Evolutionary conservation across 2,329 filamentous ascomycete genomes (phyloP).

Genomic region (Xylariaceae sp.): DNA sequence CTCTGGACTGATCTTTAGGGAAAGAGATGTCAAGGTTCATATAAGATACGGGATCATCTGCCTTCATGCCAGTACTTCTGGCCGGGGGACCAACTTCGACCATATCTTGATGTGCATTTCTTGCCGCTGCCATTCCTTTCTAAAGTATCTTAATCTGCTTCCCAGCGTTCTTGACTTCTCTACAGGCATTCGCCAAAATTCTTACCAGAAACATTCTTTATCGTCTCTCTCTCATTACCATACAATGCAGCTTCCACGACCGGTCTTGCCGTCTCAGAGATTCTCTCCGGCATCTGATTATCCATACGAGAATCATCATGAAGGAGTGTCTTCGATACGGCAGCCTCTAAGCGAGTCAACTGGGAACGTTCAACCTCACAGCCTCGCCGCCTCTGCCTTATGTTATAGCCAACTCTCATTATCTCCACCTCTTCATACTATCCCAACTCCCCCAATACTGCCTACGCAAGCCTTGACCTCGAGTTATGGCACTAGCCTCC

Average conservation of each 20-base stretch:
- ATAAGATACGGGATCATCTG: slow-evolving; percentile 44
- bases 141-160: slow-evolving; percentile 43
- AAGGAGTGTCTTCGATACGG: slow-evolving; percentile 44
- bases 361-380: slow-evolving; percentile 55
- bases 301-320: slow-evolving; percentile 51
- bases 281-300: slow-evolving; percentile 55
- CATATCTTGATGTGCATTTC: slow-evolving; percentile 40
- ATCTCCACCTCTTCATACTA: slow-evolving; percentile 49
- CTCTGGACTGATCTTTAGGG: slow-evolving; percentile 24
- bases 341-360: slow-evolving; percentile 59
- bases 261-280: slow-evolving; percentile 58
- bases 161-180: slow-evolving; percentile 42
- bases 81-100: slow-evolving; percentile 31
- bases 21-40: slow-evolving; percentile 28
- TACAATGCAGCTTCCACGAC: slow-evolving; percentile 50
- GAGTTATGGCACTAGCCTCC: slow-evolving; percentile 48
- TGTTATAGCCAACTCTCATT: slow-evolving; percentile 52
- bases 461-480: slow-evolving; percentile 59
- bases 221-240: slow-evolving; percentile 30
- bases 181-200: slow-evolving; percentile 43
- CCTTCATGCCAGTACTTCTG: slow-evolving; percentile 39
- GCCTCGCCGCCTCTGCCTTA: slow-evolving; percentile 46
- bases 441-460: slow-evolving; percentile 52
- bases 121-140: slow-evolving; percentile 46
- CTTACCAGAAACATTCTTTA: slow-evolving; percentile 43